These are phyloP conservation scores for Paramyrothecium roridum DNA, from an alignment of 2,329 filamentous ascomycete species.

Conservation along the genomic window DNA sequence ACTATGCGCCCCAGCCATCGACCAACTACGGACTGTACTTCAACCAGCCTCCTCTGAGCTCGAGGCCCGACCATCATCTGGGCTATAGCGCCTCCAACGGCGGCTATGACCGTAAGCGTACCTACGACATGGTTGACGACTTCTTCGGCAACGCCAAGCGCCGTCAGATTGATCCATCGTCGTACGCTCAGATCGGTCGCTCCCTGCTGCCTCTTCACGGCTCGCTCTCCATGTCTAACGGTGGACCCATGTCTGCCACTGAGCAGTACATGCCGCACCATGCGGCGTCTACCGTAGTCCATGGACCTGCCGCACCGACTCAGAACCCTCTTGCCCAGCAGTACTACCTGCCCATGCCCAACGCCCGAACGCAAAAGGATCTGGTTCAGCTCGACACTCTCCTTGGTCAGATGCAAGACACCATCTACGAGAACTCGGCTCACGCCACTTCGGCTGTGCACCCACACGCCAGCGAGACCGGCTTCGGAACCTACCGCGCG, in stretches of 20 bases:
- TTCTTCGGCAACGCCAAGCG: constrained; percentile 94
- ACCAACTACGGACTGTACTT: constrained; percentile 76
- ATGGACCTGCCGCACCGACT: constrained; percentile 55
- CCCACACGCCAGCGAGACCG: constrained; percentile 68
- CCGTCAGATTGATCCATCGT: constrained; percentile 81
- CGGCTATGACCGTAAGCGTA: constrained; percentile 75
- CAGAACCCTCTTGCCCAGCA: constrained; percentile 64
- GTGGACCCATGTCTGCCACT: constrained; percentile 38
- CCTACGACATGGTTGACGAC: constrained; percentile 85
- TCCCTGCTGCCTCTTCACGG: constrained; percentile 79
- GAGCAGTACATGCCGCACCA: constrained; percentile 53
- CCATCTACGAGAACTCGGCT: constrained; percentile 89
- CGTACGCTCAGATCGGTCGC: constrained; percentile 89
- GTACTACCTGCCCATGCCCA: constrained; percentile 81
- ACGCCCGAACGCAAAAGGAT: constrained; percentile 89
- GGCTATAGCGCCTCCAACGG: constrained; percentile 51
- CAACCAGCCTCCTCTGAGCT: constrained; percentile 58
- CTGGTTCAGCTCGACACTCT: constrained; percentile 91
- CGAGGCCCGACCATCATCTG: constrained; percentile 60
- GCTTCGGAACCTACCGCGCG: constrained; percentile 55
- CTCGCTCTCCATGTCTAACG: constrained; percentile 59
- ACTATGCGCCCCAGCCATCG: constrained; percentile 55
- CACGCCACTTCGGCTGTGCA: constrained; percentile 78
- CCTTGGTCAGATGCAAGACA: constrained; percentile 92
- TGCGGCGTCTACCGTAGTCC: constrained; percentile 42